Base-by-base conservation (phyloP, 306 rosid genomes). In the Gillenia trifoliata region DNA sequence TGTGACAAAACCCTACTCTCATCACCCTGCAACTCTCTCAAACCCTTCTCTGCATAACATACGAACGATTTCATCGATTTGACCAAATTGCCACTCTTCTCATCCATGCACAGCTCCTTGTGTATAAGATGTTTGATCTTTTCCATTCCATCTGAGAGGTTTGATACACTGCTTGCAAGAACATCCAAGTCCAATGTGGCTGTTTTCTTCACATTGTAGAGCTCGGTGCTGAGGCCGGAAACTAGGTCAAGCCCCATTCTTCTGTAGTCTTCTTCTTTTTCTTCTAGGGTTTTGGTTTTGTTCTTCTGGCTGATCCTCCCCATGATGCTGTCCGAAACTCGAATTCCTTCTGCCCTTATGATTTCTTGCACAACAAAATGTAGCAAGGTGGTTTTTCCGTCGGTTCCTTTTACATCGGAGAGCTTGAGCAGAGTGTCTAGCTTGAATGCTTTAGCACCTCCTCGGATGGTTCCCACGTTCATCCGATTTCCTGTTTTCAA, bases 361-460 rank as follows among this genome's bases (percentile, higher is more conserved):
- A 94, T 91, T 68, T 95, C 99, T 74, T 95, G 97, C 9, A 95
- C 99, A 0, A 95, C 99, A 22, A 95, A 95, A 78, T 95, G 99
- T 80, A 95, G 96, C 23, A 95, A 77, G 8, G 92, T 87, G 3
- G 99, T 95, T 78, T 89, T 95, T 0, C 98, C 99, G 61, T 95
- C 99, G 0, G 95, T 85, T 75, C 99, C 99, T 65, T 95, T 95
- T 1, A 95, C 92, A 69, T 95, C 99, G 57, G 98, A 79, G 0
- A 95, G 98, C 71, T 92, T 95, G 43, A 95, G 92, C 36, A 95
- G 98, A 1, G 98, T 88, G 9, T 95, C 99, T 25, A 95, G 90
- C 61, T 92, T 95, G 68, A 95, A 95, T 20, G 98, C 99, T 77
- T 77, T 78, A 0, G 99, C 99, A 3, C 98, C 99, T 69, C 99